Base-by-base conservation (phyloP, 2,329 filamentous ascomycete species). In the Bipolaris bicolor region DNA sequence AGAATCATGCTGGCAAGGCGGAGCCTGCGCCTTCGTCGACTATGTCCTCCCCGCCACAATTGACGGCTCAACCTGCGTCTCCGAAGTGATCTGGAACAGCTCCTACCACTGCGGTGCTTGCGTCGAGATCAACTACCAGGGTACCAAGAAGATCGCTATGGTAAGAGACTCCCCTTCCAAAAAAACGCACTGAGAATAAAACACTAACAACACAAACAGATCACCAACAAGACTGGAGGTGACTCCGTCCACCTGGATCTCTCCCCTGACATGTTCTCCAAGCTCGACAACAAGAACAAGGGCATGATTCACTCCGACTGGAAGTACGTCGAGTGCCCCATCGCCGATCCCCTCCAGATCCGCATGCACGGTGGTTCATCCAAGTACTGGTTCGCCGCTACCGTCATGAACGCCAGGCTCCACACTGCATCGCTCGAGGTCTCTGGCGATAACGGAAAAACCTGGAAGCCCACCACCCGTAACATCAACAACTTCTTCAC, bases 51-150 rank as follows among this genome's bases (percentile, higher is more conserved):
- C 43, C 13, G n/a, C 26, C 31, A 46, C 43, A 22, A 46, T 46
- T 46, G 43, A 46, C 16, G 43, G 43, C 31, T 33, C 43, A 15
- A 46, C 43, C 29, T 46, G 43, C 26, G 26, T 46, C 31, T 46
- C 43, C 26, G 43, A 33, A 33, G 43, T 20, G 26, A 31, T 46
- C 29, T 46, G 43, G 43, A 33, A 46, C 13, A 46, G 26, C 43
- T 46, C 43, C 18, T 46, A 33, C 29, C 43, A 46, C 31, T 46
- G 43, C 16, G 43, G 43, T 46, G 43, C 43, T 29, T 46, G 43
- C 15, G 43, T 46, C n/a, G 43, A 46, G 22, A 33, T 46, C 43
- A 18, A 16, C 6, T 46, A 46, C 26, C 43, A 46, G 29, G 43
- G 43, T 16, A 46, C 20, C n/a, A 46, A 46, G 43, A 46, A 46